Evolutionary conservation across 2,329 filamentous ascomycete genomes (phyloP), one percentile per base, ranked within the genome.

Genomic region (Pseudogymnoascus sp.): DNA sequence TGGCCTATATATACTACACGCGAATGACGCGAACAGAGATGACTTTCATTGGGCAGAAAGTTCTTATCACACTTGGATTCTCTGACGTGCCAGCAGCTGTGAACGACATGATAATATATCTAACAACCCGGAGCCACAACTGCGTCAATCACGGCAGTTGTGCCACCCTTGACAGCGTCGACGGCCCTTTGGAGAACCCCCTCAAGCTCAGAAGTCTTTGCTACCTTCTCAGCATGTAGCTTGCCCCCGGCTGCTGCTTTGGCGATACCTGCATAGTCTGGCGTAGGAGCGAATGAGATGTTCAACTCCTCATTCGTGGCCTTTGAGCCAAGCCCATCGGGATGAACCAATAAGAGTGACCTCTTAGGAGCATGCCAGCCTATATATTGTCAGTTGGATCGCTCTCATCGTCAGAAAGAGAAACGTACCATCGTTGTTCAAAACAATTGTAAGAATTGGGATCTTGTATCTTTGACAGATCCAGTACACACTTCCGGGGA

Each of bases 401-500:
- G 19, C 33, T 26, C 8, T n/a, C 8, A 3, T 11, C 8, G 26
- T 39, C 26, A n/a, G 6, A 26, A 19, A 26, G 31, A 26, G 12
- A 26, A 37, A 26, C 35, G 8, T 60, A 71, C 75, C 85, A 73
- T 87, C 83, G 69, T 89, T 89, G 70, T 89, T 89, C 60, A 89
- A 72, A 10, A 89, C 83, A 45, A 89, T 84, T 0, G 84, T 87
- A 37, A 89, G 73, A 11, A 88, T 76, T 0, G 86, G 85, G 61
- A 89, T 87, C 6, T 81, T 79, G 72, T 89, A 89, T 21, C 84
- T 78, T 65, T 84, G 78, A 0, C 82, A 78, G 59, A 89, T 87
- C 86, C 86, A 89, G 72, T 88, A 89, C 0, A 89, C 86, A 3
- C 79, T 83, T 0, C 83, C 81, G 0, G 86, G 86, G 0, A 88